Conservation (phyloP, 768 basidiomycete species). For the Candolleomyces aberdarensis region DNA sequence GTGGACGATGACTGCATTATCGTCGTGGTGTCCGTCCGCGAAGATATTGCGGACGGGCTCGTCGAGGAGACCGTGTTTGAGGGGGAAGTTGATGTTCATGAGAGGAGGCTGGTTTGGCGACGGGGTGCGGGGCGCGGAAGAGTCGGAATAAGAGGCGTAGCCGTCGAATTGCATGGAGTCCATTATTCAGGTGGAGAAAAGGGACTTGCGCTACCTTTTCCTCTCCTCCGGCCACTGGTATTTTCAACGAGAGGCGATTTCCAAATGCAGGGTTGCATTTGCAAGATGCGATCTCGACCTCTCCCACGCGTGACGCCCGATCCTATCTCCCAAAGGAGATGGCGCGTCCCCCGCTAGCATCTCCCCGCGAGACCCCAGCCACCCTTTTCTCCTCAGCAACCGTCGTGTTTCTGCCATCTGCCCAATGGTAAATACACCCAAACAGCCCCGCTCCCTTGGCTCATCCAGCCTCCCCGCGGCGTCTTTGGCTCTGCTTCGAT, state of each 20-base stretch:
- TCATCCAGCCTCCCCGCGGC: slow-evolving; percentile 19
- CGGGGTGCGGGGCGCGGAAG: slow-evolving; percentile 70
- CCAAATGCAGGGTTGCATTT: slow-evolving; percentile 1
- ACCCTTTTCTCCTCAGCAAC: slow-evolving; percentile 25
- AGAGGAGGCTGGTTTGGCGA: slow-evolving; percentile 45
- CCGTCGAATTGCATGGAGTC: slow-evolving; percentile 53
- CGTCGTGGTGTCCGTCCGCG: slow-evolving; percentile 42
- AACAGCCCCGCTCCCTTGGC: slow-evolving; percentile 27
- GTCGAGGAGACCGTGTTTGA: slow-evolving; percentile 30
- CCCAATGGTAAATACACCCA: background rate
- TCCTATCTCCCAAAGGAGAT: slow-evolving; percentile 19
- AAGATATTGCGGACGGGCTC: slow-evolving; percentile 53
- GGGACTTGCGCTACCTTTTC: slow-evolving; percentile 13
- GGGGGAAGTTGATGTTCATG: slow-evolving; percentile 27
- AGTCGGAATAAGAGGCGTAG: slow-evolving; percentile 65
- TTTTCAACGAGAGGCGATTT: slow-evolving; percentile 6
- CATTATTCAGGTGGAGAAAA: slow-evolving; percentile 26
- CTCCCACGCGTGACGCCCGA: slow-evolving; percentile 14
- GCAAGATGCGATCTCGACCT: slow-evolving; percentile 5
- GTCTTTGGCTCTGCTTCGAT: slow-evolving; percentile 8
- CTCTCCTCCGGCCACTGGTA: slow-evolving; percentile 2
- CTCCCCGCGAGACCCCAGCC: slow-evolving; percentile 18
- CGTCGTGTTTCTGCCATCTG: background rate
- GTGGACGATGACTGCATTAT: slow-evolving; percentile 40
- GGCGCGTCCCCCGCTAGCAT: slow-evolving; percentile 21